Base-by-base conservation (phyloP, 768 basidiomycete species). In the Boletus coccyginus region DNA sequence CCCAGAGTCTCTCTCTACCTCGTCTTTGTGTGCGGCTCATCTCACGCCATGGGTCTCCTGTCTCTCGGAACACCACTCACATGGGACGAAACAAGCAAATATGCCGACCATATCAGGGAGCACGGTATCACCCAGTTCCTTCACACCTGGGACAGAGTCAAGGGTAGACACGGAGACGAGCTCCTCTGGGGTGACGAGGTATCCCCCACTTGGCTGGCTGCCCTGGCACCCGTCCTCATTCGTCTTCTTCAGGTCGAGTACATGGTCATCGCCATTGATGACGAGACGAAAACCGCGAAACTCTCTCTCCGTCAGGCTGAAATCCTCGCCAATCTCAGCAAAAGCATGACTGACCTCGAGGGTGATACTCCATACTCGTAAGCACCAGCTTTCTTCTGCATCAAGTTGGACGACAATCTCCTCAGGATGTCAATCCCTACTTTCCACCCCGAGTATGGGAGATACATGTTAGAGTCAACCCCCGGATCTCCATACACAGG, bases 131-230 rank as follows among this genome's bases (percentile, higher is more conserved):
- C 90, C 8, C 97, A 99, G 73, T 96, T 99, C 71, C 74, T 99
- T 52, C 82, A 95, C 64, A 92, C 85, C 48, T 99, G 94, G 94
- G 86, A 94, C 67, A 83, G 86, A 46, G 79, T 95, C 68, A 98
- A 97, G 80, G 89, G 92, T 68, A 81, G 92, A 60, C 82, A 84
- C 21, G 95, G 94, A 2, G 94, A 98, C 66, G 90, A 93, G 60
- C 77, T 99, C 32, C 81, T 97, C 12, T 99, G 97, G 97, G 97
- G 97, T 17, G 97, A 99, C 67, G 97, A 99, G 88, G 96, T 96
- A 71, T 53, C 73, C 63, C 21, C 27, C 42, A 42, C 43, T 46
- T 50, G 31, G 24, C 43, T 36, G 58, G 21, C 10, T n/a, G 24
- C 58, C 52, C 48, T 43, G 43, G 14, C 38, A 39, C 33, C 45